phyloP scores from a whole-genome alignment of 1,139 yeast species.

The Wickerhamiella infanticola region DNA sequence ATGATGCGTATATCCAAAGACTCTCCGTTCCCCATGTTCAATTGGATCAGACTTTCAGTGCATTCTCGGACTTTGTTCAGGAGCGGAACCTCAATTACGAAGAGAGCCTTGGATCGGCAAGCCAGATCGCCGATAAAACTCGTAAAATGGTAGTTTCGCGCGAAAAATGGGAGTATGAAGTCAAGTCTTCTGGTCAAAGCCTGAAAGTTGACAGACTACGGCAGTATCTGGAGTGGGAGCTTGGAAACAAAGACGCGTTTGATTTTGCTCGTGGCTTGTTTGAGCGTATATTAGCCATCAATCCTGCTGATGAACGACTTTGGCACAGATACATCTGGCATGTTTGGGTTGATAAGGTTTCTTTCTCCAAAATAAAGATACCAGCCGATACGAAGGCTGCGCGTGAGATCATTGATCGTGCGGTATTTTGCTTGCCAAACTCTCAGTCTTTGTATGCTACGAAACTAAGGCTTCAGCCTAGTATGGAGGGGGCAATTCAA shows the following conservation, averaged over 20 bases:
- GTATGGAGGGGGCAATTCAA: neutral
- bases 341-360: neutral
- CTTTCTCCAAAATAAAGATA: neutral
- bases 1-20: neutral
- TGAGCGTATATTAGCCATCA: constrained; percentile 1
- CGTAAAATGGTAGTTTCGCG: neutral
- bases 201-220: neutral
- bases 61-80: neutral
- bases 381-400: neutral
- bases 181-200: neutral
- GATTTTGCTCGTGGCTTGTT: constrained; percentile 1
- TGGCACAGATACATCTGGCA: constrained; percentile 3
- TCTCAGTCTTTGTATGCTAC: neutral
- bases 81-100: neutral
- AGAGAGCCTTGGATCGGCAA: neutral
- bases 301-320: neutral
- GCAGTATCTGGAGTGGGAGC: constrained; percentile 2
- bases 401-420: neutral
- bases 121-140: neutral
- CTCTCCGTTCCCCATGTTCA: constrained; percentile 1
- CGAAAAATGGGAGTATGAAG: constrained; percentile 1
- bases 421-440: neutral
- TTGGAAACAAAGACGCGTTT: neutral
- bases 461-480: neutral
- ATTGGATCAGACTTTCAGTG: neutral